A percentile compares a stretch with the other conserved stretches of the same genome.
Conservation (phyloP, 2,329 filamentous ascomycete genomes). For the Phaeosphaeria sp. region DNA sequence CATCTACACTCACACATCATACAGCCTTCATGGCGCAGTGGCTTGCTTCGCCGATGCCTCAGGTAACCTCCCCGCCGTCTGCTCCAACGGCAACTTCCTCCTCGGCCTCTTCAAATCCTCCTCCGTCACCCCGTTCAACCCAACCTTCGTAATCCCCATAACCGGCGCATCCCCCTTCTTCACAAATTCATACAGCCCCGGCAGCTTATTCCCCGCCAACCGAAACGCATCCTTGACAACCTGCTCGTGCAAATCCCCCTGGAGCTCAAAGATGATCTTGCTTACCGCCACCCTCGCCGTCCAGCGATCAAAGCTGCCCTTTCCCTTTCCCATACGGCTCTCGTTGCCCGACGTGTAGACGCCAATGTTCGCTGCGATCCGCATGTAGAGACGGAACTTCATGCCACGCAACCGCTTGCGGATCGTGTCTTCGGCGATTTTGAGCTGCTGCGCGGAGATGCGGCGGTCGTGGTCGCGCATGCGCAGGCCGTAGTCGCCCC, state of each 20-base stretch:
- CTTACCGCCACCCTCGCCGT: constrained; percentile 87
- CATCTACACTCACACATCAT: background rate
- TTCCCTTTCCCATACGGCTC: constrained; percentile 98
- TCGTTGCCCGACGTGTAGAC: constrained; percentile 97
- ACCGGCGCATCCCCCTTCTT: constrained; percentile 88
- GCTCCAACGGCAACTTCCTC: constrained; percentile 64
- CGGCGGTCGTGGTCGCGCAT: constrained; percentile 93
- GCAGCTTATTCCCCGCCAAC: constrained; percentile 92
- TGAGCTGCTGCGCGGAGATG: constrained; percentile 84
- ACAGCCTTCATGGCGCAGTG: background rate
- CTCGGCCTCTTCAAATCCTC: constrained; percentile 84
- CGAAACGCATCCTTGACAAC: constrained; percentile 92
- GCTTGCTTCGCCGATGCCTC: constrained; percentile 30
- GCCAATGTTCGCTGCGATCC: constrained; percentile 89
- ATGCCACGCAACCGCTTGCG: constrained; percentile 85
- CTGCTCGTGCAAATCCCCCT: constrained; percentile 92
- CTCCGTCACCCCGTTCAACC: constrained; percentile 74
- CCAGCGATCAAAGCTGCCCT: constrained; percentile 97
- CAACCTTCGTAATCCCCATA: constrained; percentile 90
- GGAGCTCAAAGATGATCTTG: constrained; percentile 90
- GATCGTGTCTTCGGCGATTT: constrained; percentile 93
- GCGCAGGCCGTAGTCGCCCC: constrained; percentile 94
- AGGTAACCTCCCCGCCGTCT: constrained; percentile 73
- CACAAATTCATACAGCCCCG: constrained; percentile 91
- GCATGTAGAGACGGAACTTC: constrained; percentile 90